phyloP scores from a whole-genome alignment of 1,284 basidiomycete species.

The Ustilago bromivora region DNA sequence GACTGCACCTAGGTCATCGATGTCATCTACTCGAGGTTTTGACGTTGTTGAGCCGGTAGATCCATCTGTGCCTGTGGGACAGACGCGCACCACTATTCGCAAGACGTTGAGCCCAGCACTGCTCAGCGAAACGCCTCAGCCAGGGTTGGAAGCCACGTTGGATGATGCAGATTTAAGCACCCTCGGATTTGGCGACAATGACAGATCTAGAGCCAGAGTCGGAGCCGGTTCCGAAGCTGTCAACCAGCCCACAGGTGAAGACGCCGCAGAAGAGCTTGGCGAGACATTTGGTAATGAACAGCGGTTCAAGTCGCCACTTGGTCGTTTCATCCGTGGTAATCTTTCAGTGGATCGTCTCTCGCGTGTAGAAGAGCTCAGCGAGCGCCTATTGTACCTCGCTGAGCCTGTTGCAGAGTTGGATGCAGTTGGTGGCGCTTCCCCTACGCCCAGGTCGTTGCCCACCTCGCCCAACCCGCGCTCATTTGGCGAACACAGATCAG shows the following conservation, averaged over 20 bases:
- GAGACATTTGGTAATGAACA: slow-evolving; percentile 12
- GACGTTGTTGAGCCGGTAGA: slow-evolving; percentile 10
- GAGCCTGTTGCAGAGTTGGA: slow-evolving; percentile 12
- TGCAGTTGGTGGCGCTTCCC: neutral
- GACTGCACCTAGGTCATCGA: slow-evolving; percentile 31
- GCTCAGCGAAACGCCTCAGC: slow-evolving; percentile 26
- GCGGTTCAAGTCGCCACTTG: slow-evolving; percentile 26
- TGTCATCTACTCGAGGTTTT: slow-evolving; percentile 37
- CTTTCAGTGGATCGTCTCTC: slow-evolving; percentile 29
- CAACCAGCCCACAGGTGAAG: slow-evolving; percentile 4
- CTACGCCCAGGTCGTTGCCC: slow-evolving; percentile 7
- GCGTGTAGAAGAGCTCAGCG: slow-evolving; percentile 42
- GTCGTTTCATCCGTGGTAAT: slow-evolving; percentile 35
- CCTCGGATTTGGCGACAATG: slow-evolving; percentile 1
- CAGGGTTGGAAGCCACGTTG: slow-evolving; percentile 13
- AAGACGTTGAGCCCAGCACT: slow-evolving; percentile 47
- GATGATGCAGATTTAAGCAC: neutral
- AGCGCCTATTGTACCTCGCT: slow-evolving; percentile 24
- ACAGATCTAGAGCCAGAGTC: neutral
- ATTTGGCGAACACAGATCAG: slow-evolving; percentile 37
- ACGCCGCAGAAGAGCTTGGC: slow-evolving; percentile 15
- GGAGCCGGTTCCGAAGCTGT: neutral
- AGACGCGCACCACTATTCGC: slow-evolving; percentile 37
- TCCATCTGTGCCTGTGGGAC: slow-evolving; percentile 5
- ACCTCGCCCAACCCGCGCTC: slow-evolving; percentile 34